Evolutionary conservation across 2,329 filamentous ascomycete species (phyloP), one percentile per base, ranked within the genome.

Genomic region (Arthrobotrys megalospora): DNA sequence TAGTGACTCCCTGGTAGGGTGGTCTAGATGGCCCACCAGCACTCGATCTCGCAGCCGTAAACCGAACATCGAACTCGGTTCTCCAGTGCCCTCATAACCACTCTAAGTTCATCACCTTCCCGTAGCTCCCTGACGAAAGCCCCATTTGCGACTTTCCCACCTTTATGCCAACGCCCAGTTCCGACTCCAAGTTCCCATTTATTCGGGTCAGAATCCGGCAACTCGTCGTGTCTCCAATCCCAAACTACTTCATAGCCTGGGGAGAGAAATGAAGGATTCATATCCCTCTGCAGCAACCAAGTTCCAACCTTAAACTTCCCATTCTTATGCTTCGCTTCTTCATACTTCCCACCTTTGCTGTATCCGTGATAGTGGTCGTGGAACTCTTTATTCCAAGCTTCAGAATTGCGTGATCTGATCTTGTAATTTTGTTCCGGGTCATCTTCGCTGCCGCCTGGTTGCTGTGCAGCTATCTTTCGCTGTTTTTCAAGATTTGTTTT

Each of bases 11-110:
- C 36, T 3, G 36, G 36, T 8, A 38, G 12, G n/a, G n/a, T 8
- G 36, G 36, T 47, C 43, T 67, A 58, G 32, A 76, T 32, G 52
- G 75, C 70, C 53, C 73, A 69, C 67, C 67, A 78, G 28, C 19
- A 75, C 58, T 80, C 67, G 14, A 62, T 72, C 38, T 79, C 76
- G 69, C 80, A 80, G 68, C 50, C 21, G 45, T 60, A 28, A 34
- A 64, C 34, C n/a, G 8, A 12, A 73, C 67, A 80, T 70, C 66
- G 69, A 70, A 12, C 21, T 75, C 70, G 60, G 12, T 28, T 19
- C 24, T 43, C 16, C 32, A 28, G 14, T 32, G 65, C n/a, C 7
- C 50, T 41, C 50, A 68, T 58, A 1, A 58, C 65, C 1, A 68
- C 50, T 3, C 24, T 28, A 2, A 68, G 3, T 21, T 68, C 65